phyloP scores from a whole-genome alignment of 768 basidiomycete genomes.

The Boletus vermiculosoides region DNA sequence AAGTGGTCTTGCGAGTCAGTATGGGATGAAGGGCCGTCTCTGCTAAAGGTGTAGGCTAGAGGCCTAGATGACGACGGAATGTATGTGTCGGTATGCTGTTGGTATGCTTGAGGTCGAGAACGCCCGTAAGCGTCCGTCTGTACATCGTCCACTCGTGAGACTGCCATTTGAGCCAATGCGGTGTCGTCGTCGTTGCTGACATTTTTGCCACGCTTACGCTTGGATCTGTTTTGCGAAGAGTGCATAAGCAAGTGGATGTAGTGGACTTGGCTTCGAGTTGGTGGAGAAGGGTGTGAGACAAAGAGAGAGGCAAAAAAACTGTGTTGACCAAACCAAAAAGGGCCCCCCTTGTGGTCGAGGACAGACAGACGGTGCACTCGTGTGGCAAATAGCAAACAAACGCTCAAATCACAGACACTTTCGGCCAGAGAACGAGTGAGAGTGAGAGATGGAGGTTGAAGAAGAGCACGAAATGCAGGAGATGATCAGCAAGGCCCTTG shows the following conservation, averaged over 20 bases:
- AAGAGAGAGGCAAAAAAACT: constrained; percentile 25
- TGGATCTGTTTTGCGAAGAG: constrained; percentile 39
- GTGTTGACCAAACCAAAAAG: constrained; percentile 31
- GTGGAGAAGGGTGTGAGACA: constrained; percentile 20
- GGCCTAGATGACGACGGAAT: constrained; percentile 45
- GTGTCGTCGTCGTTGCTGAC: constrained; percentile 50
- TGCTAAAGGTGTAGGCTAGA: constrained; percentile 46
- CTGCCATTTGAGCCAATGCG: constrained; percentile 35
- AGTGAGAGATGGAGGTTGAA: constrained; percentile 20
- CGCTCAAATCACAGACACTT: constrained; percentile 32
- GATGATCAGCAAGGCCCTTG: constrained; percentile 26
- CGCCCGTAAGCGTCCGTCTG: constrained; percentile 54
- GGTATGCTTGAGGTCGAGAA: constrained; percentile 43
- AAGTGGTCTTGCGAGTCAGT: constrained; percentile 43
- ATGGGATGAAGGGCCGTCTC: constrained; percentile 54
- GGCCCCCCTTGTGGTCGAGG: constrained; percentile 23
- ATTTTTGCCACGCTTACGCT: constrained; percentile 53
- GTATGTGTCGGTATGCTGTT: constrained; percentile 44
- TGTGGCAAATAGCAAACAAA: constrained; percentile 32
- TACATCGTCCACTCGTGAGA: constrained; percentile 50
- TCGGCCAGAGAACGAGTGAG: constrained; percentile 17
- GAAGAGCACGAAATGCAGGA: constrained; percentile 16
- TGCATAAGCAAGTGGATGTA: constrained; percentile 35
- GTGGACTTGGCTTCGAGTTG: constrained; percentile 20
- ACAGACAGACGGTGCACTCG: constrained; percentile 21